Evolutionary conservation across 768 basidiomycete species (phyloP), one percentile per base, ranked within the genome.

Genomic region (Rhizopogon salebrosus): DNA sequence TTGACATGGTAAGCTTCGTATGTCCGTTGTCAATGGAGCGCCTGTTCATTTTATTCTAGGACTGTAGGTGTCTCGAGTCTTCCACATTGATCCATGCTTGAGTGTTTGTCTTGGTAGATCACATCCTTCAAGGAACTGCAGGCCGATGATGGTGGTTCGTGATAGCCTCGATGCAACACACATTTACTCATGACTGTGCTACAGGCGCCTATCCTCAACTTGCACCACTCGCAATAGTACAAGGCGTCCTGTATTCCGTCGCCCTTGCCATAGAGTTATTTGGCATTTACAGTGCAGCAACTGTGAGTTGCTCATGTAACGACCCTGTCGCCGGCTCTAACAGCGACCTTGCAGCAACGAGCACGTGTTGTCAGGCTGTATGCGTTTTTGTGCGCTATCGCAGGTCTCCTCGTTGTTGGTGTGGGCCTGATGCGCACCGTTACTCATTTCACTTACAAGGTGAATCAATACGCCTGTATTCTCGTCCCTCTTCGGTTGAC

Each of bases 401-500:
- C 75, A 6, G 63, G 78, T 18, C 62, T 85, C 42, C 60, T 84
- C 2, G 69, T 84, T 22, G 58, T 77, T 6, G 85, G 69, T 0
- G 67, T 78, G 3, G 80, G 78, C 6, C 56, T 90, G 37, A 60
- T 84, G 56, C 75, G 80, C 26, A 70, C 81, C 8, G 65, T 91
- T 7, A 71, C 80, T 1, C 89, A 92, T 60, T 90, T 89, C 57
- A 73, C 72, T 0, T 75, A 76, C 71, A 90, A 89, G 79, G 87
- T 80, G 13, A 46, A 38, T 22, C 69, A 61, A 0, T 36, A 22
- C 26, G n/a, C 9, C 20, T 9, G 3, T 38, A 8, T 43, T 13
- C n/a, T 34, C 3, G 16, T 9, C 29, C 41, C 8, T 51, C 3
- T 4, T 24, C 39, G 20, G 38, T 11, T 18, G 18, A 23, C 41